phyloP scores from a whole-genome alignment of 2,329 filamentous ascomycete species.

The Claviceps purpurea region DNA sequence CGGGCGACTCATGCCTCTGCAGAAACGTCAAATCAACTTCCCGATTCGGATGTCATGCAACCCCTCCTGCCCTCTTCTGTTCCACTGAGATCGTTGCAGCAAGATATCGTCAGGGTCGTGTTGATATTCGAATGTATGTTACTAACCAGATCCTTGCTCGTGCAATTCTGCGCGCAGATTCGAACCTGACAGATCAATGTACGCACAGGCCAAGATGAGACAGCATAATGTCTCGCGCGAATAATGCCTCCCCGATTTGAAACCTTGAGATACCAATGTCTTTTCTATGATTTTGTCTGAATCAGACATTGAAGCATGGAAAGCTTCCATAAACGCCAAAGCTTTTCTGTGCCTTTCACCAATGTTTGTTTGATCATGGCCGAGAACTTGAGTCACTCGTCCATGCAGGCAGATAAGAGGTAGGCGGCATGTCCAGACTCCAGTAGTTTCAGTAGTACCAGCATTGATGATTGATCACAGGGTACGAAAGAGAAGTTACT shows the following conservation, averaged over 20 bases:
- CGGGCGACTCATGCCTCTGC: background rate
- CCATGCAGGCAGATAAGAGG: background rate
- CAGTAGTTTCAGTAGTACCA: background rate
- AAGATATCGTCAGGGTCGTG: background rate
- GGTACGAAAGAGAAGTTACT: background rate
- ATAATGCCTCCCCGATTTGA: background rate
- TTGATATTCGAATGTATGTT: background rate
- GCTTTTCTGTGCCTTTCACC: background rate
- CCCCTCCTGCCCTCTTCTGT: background rate
- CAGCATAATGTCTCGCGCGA: background rate
- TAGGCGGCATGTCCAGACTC: background rate
- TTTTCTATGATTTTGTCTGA: background rate
- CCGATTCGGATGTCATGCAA: slow-evolving; percentile 1
- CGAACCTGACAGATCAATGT: background rate
- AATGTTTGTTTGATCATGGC: too few species aligned
- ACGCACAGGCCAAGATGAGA: background rate
- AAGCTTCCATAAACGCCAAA: background rate
- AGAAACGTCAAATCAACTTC: background rate
- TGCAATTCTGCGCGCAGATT: background rate
- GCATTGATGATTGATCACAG: background rate
- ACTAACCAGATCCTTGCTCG: background rate
- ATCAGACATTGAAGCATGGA: background rate
- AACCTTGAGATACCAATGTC: background rate
- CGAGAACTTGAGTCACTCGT: background rate
- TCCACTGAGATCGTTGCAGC: background rate